phyloP scores from a whole-genome alignment of 2,329 filamentous ascomycete genomes.

The Sclerotinia subarctica region DNA sequence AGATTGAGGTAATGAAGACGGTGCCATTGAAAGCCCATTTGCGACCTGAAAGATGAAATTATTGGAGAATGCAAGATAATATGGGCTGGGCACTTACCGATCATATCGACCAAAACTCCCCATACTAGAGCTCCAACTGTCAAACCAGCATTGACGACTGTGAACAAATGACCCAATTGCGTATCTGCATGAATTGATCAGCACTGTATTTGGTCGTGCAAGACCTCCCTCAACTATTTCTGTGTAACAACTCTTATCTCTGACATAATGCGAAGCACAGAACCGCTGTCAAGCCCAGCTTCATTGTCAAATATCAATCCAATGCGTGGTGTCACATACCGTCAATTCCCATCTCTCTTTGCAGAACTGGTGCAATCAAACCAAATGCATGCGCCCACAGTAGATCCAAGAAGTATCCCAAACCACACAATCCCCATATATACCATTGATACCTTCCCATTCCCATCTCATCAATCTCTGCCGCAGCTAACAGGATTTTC shows the following conservation, averaged over 20 bases:
- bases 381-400: slow-evolving; percentile 33
- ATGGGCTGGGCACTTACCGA: slow-evolving; percentile 23
- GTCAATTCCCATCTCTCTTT: slow-evolving; percentile 29
- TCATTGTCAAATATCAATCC: background rate
- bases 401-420: slow-evolving; percentile 35
- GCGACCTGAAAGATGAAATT: slow-evolving; percentile 23
- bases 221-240: background rate
- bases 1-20: slow-evolving; percentile 26
- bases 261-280: background rate
- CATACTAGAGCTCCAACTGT: slow-evolving; percentile 30
- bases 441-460: slow-evolving; percentile 35
- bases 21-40: slow-evolving; percentile 34
- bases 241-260: background rate
- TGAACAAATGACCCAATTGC: slow-evolving; percentile 28
- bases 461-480: slow-evolving; percentile 29
- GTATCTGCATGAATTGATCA: slow-evolving; percentile 16
- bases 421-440: slow-evolving; percentile 33
- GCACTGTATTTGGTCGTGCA: slow-evolving; percentile 2
- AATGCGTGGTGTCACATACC: slow-evolving; percentile 11
- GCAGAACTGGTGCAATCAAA: slow-evolving; percentile 29
- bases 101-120: slow-evolving; percentile 31
- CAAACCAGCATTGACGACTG: slow-evolving; percentile 28
- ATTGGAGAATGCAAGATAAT: background rate
- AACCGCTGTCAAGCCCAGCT: background rate
- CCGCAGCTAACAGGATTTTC: slow-evolving; percentile 25